These are phyloP conservation scores for Hypoxylon sp. DNA, from an alignment of 2,329 filamentous ascomycete species.

Conservation along the genomic window DNA sequence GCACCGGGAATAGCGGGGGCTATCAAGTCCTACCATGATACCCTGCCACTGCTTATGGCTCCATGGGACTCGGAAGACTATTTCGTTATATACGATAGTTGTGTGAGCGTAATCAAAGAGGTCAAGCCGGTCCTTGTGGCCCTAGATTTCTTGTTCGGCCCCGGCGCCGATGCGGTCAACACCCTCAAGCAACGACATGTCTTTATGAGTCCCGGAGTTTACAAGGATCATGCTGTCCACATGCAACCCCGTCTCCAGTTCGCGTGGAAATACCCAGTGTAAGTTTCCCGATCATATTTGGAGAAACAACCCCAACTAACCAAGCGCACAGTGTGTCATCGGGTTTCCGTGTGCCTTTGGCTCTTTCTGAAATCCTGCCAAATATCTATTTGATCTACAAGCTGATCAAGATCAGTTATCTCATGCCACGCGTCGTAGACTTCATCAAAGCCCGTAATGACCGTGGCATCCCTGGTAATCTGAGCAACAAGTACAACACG, in stretches of 20 bases:
- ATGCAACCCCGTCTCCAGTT: constrained; percentile 20
- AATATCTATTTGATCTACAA: constrained; percentile 26
- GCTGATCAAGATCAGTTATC: constrained; percentile 11
- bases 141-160: constrained; percentile 21
- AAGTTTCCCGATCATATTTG: not conserved
- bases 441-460: constrained; percentile 24
- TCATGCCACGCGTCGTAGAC: constrained; percentile 3
- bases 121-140: constrained; percentile 10
- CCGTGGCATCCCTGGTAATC: constrained; percentile 12
- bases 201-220: constrained; percentile 20
- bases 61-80: constrained; percentile 17
- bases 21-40: constrained; percentile 21
- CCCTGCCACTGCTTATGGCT: constrained; percentile 14
- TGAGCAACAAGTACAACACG: constrained; percentile 25
- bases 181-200: constrained; percentile 14
- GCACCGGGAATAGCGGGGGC: constrained; percentile 13
- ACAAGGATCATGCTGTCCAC: constrained; percentile 23
- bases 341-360: constrained; percentile 16
- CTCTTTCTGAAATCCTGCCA: constrained; percentile 10
- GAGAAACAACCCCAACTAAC: not conserved
- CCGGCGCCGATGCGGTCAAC: constrained; percentile 23
- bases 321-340: constrained; percentile 7
- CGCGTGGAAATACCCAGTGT: constrained; percentile 20
- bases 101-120: constrained; percentile 16
- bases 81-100: constrained; percentile 17